A percentile compares a stretch with the other conserved stretches of the same genome.
Conservation (phyloP, 345 rosid species). For the Gossypium bickii region DNA sequence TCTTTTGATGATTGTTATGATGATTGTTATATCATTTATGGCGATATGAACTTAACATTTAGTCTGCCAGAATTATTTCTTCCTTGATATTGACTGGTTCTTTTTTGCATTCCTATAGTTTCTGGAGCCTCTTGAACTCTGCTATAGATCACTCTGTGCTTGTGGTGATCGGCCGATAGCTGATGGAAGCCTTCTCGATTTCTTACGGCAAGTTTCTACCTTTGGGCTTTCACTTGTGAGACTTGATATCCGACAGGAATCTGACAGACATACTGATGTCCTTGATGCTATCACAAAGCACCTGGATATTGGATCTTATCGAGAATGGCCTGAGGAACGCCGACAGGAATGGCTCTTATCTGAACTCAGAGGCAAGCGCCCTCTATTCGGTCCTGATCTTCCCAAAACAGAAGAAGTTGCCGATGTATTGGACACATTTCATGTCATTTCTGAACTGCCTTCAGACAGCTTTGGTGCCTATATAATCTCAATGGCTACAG, state of each 20-base stretch:
- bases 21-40: neutral
- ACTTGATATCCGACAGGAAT: conserved; percentile 92
- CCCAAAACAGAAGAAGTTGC: conserved; percentile 88
- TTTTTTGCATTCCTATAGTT: conserved; percentile 39
- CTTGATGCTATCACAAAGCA: conserved; percentile 84
- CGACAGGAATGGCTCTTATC: conserved; percentile 90
- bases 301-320: conserved; percentile 72
- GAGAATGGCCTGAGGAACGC: conserved; percentile 82
- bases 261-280: conserved; percentile 90
- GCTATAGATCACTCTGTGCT: conserved; percentile 79
- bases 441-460: conserved; percentile 83
- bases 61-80: neutral
- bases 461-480: conserved; percentile 84
- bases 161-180: conserved; percentile 91
- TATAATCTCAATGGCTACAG: conserved; percentile 95
- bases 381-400: conserved; percentile 94
- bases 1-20: neutral
- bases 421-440: conserved; percentile 79
- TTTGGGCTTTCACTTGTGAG: conserved; percentile 94
- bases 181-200: conserved; percentile 96
- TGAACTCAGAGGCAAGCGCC: conserved; percentile 86
- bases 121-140: conserved; percentile 96
- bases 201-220: conserved; percentile 91
- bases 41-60: neutral
- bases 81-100: conserved; percentile 9